Percentiles rank a stretch among this genome's conserved stretches.
Conservation (phyloP, 345 rosid genomes). For the Noccaea bulbosa region DNA sequence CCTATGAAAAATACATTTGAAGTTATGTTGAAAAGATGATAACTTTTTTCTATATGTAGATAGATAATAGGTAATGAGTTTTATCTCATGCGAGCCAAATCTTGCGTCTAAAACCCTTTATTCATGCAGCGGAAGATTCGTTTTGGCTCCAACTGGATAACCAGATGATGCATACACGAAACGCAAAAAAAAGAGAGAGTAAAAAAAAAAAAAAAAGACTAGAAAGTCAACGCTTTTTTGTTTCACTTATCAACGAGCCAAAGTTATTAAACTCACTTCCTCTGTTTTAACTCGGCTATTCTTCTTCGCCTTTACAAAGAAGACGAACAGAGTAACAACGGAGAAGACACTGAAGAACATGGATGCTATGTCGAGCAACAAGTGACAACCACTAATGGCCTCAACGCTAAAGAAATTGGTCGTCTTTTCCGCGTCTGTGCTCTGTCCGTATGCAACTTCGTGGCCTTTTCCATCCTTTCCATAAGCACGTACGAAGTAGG, state of each 20-base stretch:
- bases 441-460: conserved; percentile 66
- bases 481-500: conserved; percentile 78
- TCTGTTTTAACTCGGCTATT: conserved; percentile 35
- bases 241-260: conserved; percentile 4
- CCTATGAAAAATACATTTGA: too few species aligned
- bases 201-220: too few species aligned
- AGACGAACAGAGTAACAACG: conserved; percentile 29
- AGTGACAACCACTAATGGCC: conserved; percentile 62
- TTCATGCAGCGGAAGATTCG: too few species aligned
- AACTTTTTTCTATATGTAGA: too few species aligned
- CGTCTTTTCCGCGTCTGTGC: conserved; percentile 45
- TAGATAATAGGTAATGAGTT: too few species aligned
- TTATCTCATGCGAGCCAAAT: too few species aligned
- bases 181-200: too few species aligned
- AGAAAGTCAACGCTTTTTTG: neutral
- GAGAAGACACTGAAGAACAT: conserved; percentile 60
- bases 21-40: too few species aligned
- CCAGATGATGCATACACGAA: too few species aligned
- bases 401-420: conserved; percentile 52
- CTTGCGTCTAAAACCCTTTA: too few species aligned
- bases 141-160: too few species aligned
- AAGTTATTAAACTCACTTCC: conserved; percentile 16
- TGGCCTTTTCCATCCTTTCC: conserved; percentile 42
- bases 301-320: conserved; percentile 43
- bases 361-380: conserved; percentile 57